Base-by-base conservation (phyloP, 2,329 filamentous ascomycete species). In the Xylariaceae sp. region DNA sequence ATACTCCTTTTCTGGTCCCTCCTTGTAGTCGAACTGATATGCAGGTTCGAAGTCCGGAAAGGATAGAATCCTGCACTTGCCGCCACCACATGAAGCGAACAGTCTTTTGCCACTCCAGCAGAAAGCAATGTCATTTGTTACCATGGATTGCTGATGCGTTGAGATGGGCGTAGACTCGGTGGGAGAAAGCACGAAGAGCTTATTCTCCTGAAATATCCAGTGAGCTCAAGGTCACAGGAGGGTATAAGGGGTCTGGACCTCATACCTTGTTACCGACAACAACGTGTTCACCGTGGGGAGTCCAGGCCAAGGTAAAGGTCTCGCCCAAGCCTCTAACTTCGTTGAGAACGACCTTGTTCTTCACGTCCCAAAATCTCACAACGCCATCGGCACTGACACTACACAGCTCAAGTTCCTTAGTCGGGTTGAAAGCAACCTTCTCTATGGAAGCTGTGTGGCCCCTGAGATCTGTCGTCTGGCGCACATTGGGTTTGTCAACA, bases 351-450 rank as follows among this genome's bases (percentile, higher is more conserved):
- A 82, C 80, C 70, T 89, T 90, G 60, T 82, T 88, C 67, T 89
- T 80, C 10, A 92, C 88, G 69, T 93, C 89, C 89, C 89, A 93
- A 67, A 93, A 85, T 70, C 88, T 85, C 62, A 89, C 85, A 37
- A 87, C 82, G 1, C 89, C 89, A 70, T 93, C 89, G 50, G 78
- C 82, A 65, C 87, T 88, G 56, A 89, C 82, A 70, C 87, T 91
- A 66, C 87, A 90, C 7, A 93, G 78, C 74, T 92, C 87, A 3
- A 87, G 85, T 71, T 93, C 89, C 71, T 87, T 89, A 60, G 82
- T 81, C 0, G 89, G 89, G 69, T 90, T 90, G 74, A 91, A 93
- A 1, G 86, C 87, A 1, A 93, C 85, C 69, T 88, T 88, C 70
- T 92, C 89, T 51, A 92, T 85, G 34, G 81, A 74, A 30, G 84